Conservation (phyloP, 106 monocot genomes). For the Dioscorea zingiberensis region DNA sequence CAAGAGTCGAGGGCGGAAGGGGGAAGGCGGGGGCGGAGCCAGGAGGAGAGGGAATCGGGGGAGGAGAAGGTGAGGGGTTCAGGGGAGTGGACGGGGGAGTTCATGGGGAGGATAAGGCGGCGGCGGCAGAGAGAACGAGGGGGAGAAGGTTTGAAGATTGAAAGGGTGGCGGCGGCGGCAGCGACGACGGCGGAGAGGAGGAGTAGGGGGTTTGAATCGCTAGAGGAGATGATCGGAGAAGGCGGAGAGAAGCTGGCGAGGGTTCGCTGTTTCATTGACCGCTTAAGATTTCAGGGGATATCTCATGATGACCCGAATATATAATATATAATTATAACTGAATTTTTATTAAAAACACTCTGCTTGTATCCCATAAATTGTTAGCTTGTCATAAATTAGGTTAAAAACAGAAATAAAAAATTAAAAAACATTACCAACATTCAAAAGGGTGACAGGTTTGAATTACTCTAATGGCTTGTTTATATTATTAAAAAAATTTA, state of each 20-base stretch:
- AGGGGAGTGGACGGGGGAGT: background rate
- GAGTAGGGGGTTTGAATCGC: slow-evolving; percentile 4
- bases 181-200: slow-evolving; percentile 10
- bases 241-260: background rate
- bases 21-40: slow-evolving; percentile 61
- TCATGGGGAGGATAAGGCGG: background rate
- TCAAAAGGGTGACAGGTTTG: no score
- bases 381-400: no score
- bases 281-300: no score
- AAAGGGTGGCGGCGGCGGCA: slow-evolving; percentile 16
- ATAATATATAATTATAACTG: no score
- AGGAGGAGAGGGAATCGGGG: slow-evolving; percentile 58
- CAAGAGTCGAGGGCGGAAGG: slow-evolving; percentile 53
- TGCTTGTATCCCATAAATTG: no score
- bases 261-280: no score
- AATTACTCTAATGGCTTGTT: no score
- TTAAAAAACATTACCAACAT: no score
- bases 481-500: no score
- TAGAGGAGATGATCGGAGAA: background rate
- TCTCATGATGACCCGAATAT: no score
- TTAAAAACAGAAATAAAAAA: no score
- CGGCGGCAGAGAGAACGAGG: slow-evolving; percentile 3
- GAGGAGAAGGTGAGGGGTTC: slow-evolving; percentile 54
- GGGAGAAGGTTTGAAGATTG: slow-evolving; percentile 7
- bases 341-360: no score